phyloP scores from a whole-genome alignment of 2,329 filamentous ascomycete genomes.

The Phialophora chinensis region DNA sequence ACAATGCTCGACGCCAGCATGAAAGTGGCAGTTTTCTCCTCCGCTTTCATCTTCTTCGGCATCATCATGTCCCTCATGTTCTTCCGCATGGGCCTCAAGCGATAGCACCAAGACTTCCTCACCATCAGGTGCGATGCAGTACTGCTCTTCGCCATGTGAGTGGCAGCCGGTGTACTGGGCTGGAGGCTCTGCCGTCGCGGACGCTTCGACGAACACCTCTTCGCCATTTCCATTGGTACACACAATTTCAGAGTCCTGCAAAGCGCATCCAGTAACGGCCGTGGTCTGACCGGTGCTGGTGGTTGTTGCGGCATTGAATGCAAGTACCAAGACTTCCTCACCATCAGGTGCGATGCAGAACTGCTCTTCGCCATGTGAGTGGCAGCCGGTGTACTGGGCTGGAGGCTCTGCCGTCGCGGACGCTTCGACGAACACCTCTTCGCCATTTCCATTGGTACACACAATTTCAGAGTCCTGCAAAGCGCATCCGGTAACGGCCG shows the following conservation, averaged over 20 bases:
- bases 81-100: not conserved
- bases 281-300: conserved; percentile 48
- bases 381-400: conserved; percentile 68
- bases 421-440: conserved; percentile 47
- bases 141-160: conserved; percentile 64
- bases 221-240: conserved; percentile 46
- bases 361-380: conserved; percentile 64
- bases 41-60: conserved; percentile 41
- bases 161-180: conserved; percentile 71
- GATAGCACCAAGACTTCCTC: not conserved
- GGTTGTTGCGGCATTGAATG: conserved; percentile 41
- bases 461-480: conserved; percentile 48
- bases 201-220: conserved; percentile 48
- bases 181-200: conserved; percentile 62
- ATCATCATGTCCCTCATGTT: conserved; percentile 35
- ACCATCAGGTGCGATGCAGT: not conserved
- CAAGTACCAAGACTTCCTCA: not conserved
- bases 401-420: conserved; percentile 63
- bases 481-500: conserved; percentile 61
- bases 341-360: conserved; percentile 42
- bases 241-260: conserved; percentile 48
- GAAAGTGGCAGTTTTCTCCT: conserved; percentile 70
- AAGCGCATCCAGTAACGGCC: conserved; percentile 60
- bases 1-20: conserved; percentile 76
- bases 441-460: conserved; percentile 46